These are phyloP conservation scores for Picochlorum sp. DNA, from an alignment of 139 green algal species.

Conservation along the genomic window DNA sequence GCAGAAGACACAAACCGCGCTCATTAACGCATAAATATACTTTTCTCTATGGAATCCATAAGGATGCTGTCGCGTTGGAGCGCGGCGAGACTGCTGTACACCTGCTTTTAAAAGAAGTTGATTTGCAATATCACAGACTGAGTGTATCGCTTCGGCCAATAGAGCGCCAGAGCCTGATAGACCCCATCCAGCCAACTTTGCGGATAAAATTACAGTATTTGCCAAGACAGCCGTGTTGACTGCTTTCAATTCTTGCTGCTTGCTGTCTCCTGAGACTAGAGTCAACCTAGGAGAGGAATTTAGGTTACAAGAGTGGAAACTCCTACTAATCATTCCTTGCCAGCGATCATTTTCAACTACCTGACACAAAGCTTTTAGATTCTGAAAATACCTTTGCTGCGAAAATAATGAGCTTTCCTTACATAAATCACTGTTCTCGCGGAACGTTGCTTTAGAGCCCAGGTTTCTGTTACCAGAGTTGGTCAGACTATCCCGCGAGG, in stretches of 20 bases:
- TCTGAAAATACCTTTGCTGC: no score
- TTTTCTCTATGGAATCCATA: slow-evolving; percentile 87
- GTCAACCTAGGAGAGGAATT: background rate
- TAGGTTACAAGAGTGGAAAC: no score
- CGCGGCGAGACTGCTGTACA: slow-evolving; percentile 40
- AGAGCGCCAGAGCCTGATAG: slow-evolving; percentile 54
- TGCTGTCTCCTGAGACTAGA: background rate
- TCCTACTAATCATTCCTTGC: no score
- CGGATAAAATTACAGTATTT: slow-evolving; percentile 56
- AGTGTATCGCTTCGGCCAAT: slow-evolving; percentile 83
- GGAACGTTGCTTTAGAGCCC: no score
- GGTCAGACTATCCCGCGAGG: no score
- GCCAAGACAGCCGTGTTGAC: slow-evolving; percentile 38
- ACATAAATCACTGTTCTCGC: no score
- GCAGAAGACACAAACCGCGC: slow-evolving; percentile 88
- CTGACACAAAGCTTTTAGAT: no score
- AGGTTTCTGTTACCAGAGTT: no score
- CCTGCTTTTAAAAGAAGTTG: slow-evolving; percentile 74
- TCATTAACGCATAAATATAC: slow-evolving; percentile 85
- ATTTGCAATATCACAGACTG: slow-evolving; percentile 74
- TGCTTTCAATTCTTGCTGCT: slow-evolving; percentile 28
- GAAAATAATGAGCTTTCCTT: no score
- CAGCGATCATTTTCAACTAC: no score
- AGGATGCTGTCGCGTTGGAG: slow-evolving; percentile 58
- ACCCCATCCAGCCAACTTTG: slow-evolving; percentile 43